A percentile compares a stretch with the other conserved stretches of the same genome.
Conservation (phyloP, 768 basidiomycete species). For the Boletus rubroflammeus region DNA sequence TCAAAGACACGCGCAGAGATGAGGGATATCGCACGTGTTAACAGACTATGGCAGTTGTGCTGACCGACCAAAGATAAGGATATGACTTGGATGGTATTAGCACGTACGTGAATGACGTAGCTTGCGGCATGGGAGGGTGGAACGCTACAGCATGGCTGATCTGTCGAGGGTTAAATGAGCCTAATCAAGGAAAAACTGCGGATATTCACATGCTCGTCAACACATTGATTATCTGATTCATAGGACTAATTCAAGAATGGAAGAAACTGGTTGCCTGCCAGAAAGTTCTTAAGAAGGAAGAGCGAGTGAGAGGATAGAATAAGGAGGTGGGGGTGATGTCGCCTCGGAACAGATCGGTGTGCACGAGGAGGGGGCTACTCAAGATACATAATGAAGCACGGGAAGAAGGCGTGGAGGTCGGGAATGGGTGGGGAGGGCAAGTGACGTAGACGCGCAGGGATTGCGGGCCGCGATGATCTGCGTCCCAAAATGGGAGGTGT, state of each 20-base stretch:
- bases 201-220: not conserved
- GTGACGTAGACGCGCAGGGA: constrained; percentile 14
- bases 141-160: constrained; percentile 1
- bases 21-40: not conserved
- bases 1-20: constrained; percentile 5
- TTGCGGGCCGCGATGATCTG: constrained; percentile 21
- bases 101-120: not conserved
- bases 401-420: constrained; percentile 12
- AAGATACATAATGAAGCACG: constrained; percentile 17
- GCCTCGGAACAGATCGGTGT: constrained; percentile 1
- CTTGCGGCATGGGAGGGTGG: not conserved
- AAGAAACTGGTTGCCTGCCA: not conserved
- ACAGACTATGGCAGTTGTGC: too few species aligned
- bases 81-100: not conserved
- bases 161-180: not conserved
- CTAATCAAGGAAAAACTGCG: constrained; percentile 1
- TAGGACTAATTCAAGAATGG: not conserved
- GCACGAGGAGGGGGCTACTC: constrained; percentile 2
- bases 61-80: not conserved
- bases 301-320: not conserved
- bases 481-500: constrained; percentile 21
- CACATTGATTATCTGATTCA: constrained; percentile 7
- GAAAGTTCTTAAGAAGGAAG: not conserved
- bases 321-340: not conserved
- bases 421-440: constrained; percentile 4